These are phyloP conservation scores for Xylariales sp. DNA, from an alignment of 2,329 filamentous ascomycete genomes.

Conservation along the genomic window DNA sequence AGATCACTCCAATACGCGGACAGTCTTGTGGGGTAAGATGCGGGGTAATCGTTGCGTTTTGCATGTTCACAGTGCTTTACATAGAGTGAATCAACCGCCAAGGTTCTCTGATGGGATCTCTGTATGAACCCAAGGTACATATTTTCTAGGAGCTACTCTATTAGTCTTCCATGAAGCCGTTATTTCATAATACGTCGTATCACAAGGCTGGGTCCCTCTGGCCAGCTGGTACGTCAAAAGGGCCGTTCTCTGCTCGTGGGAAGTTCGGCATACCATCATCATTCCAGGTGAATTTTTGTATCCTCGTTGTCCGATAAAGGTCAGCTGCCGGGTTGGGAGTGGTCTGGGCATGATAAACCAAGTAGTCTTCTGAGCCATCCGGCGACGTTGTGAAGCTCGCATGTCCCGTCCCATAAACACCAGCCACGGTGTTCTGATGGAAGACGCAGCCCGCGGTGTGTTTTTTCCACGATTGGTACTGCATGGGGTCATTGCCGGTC, in stretches of 20 bases:
- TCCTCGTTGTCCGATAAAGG: conserved; percentile 27
- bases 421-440: conserved; percentile 28
- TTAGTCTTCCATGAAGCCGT: too few species aligned
- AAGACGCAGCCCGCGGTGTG: conserved; percentile 29
- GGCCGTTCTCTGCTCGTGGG: conserved; percentile 29
- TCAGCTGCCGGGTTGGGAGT: conserved; percentile 26
- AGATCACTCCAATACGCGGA: too few species aligned
- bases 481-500: conserved; percentile 30
- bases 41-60: too few species aligned
- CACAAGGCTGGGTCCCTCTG: conserved; percentile 17
- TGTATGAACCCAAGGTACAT: too few species aligned
- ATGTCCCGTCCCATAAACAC: conserved; percentile 30
- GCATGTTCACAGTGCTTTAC: too few species aligned
- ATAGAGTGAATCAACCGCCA: too few species aligned
- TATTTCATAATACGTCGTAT: neutral
- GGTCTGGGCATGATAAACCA: conserved; percentile 32
- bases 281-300: conserved; percentile 31
- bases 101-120: too few species aligned
- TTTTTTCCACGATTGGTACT: conserved; percentile 31
- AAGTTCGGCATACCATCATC: conserved; percentile 29
- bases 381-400: conserved; percentile 30
- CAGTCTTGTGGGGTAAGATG: too few species aligned
- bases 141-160: too few species aligned
- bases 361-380: conserved; percentile 27
- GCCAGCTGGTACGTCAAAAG: conserved; percentile 27